Base-by-base conservation (phyloP, 2,329 filamentous ascomycete species). In the Alternaria atra region DNA sequence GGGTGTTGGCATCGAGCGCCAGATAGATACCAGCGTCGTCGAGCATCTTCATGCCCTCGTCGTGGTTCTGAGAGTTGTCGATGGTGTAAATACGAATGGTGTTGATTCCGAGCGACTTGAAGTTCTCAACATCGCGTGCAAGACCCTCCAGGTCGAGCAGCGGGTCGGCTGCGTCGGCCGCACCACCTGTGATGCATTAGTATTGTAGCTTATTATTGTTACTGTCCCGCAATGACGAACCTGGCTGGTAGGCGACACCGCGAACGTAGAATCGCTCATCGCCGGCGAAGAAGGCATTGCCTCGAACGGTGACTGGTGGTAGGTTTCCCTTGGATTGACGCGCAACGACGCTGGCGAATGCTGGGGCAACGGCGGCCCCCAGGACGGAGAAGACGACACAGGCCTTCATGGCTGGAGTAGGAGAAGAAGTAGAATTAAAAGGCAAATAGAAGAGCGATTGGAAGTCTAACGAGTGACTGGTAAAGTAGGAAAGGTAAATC, bases 61-160 rank as follows among this genome's bases (percentile, higher is more conserved):
- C 89, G 81, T 97, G 94, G 79, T 90, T 83, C 73, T 85, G 81
- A 51, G 89, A 90, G 86, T 97, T 97, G 84, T 97, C 94, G 69
- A 96, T 89, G 7, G 91, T 92, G 85, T 97, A 97, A 66, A 97
- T 90, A 80, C 94, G 93, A 75, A 97, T 85, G 20, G 93, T 93
- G 84, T 97, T 97, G 81, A 97, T 84, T 35, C 93, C 93, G 54
- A 97, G 85, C 66, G 93, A 86, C 83, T 92, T 87, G 87, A 97
- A 97, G 78, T 92, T 85, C 54, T 83, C 80, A 68, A 97, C 90
- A 76, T 96, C 93, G 66, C 93, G 90, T 77, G 86, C 84, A 85
- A 94, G 94, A 73, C 84, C 80, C 5, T 80, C 79, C 32, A 84
- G 73, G 71, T 96, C 89, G 62, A 91, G 89, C 50, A 97, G 88